Evolutionary conservation across 768 basidiomycete genomes (phyloP).

Genomic region (Leucogyrophana mollusca): DNA sequence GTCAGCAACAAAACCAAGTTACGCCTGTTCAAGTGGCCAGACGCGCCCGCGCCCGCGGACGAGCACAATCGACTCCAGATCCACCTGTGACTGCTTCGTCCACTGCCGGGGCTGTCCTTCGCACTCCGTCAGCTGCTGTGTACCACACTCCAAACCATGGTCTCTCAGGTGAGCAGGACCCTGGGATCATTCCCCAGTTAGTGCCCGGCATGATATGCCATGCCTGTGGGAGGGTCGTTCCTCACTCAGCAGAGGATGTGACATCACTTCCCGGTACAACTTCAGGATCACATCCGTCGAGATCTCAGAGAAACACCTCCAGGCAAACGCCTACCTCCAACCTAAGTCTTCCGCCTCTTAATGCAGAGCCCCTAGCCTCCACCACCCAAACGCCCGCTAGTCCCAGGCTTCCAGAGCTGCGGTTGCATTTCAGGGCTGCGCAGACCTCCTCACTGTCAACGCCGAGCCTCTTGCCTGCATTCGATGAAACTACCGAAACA

Average conservation of each 20-base stretch:
- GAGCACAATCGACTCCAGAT: background rate
- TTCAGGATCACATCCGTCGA: background rate
- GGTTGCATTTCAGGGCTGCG: no score
- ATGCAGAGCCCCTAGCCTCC: background rate
- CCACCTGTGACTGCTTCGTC: background rate
- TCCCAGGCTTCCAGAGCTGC: no score
- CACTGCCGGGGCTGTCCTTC: background rate
- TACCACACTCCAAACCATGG: slow-evolving; percentile 9
- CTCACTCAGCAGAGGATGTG: background rate
- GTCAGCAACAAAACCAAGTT: no score
- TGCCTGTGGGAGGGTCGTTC: slow-evolving; percentile 2
- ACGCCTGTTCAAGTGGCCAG: no score
- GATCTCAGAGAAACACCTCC: background rate
- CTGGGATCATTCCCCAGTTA: no score
- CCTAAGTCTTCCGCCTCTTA: slow-evolving; percentile 6
- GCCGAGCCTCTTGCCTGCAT: no score
- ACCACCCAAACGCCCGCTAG: no score
- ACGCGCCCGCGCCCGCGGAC: background rate
- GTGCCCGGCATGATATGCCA: slow-evolving; percentile 3
- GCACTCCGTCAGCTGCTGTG: background rate
- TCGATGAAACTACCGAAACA: no score
- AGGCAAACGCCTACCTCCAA: slow-evolving; percentile 14
- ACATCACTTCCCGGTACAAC: background rate
- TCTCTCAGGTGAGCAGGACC: background rate
- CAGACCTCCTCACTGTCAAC: no score